These are phyloP conservation scores for Calonectria crousiana DNA, from an alignment of 2,329 filamentous ascomycete genomes.

Conservation along the genomic window DNA sequence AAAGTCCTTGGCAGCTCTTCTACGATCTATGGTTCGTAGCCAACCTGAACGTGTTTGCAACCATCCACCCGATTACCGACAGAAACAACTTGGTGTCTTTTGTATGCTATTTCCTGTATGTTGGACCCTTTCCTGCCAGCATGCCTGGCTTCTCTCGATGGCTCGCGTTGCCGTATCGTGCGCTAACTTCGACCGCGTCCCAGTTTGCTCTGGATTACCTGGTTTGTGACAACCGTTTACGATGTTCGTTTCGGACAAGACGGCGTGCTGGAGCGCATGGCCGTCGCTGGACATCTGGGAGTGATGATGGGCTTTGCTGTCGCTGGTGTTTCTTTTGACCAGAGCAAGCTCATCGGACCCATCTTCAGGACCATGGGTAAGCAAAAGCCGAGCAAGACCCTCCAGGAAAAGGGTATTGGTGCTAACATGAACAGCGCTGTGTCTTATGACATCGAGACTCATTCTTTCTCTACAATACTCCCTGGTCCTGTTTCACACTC, in stretches of 20 bases:
- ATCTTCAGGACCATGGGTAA: constrained; percentile 19
- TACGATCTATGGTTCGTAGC: background rate
- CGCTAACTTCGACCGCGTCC: background rate
- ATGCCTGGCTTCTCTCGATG: background rate
- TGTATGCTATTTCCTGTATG: background rate
- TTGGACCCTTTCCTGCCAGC: background rate
- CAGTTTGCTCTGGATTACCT: constrained; percentile 22
- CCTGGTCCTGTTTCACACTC: constrained; percentile 8
- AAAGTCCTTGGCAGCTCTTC: background rate
- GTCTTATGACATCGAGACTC: constrained; percentile 9
- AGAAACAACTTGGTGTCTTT: background rate
- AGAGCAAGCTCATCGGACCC: background rate
- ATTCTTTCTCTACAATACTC: constrained; percentile 13
- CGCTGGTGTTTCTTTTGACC: constrained; percentile 10
- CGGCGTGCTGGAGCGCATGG: constrained; percentile 18
- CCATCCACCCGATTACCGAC: background rate
- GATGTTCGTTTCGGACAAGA: constrained; percentile 23
- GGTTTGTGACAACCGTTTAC: constrained; percentile 17
- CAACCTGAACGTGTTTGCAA: background rate
- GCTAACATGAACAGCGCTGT: background rate
- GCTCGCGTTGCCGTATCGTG: background rate
- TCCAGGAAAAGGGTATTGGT: too few species aligned
- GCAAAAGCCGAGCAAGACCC: background rate
- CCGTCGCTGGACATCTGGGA: constrained; percentile 8
- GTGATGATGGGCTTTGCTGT: constrained; percentile 23